Evolutionary conservation across 371 early-diverging fungal species (phyloP).

Genomic region (Syncephalastrum monosporum): DNA sequence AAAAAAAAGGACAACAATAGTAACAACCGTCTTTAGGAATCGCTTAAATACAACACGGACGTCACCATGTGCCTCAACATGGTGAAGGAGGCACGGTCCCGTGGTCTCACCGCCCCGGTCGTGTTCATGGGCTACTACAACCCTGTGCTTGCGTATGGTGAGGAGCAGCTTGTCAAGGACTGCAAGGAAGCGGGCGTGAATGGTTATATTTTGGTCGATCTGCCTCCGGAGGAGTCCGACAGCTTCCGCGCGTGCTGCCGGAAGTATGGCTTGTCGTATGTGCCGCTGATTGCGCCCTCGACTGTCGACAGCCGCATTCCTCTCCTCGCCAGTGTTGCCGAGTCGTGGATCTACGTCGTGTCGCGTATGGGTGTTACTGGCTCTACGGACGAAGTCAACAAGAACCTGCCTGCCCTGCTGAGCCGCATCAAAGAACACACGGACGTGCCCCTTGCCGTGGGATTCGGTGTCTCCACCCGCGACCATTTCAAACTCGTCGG

Average conservation of each 20-base stretch:
- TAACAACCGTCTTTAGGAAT: constrained; percentile 44
- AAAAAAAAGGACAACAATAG: background rate
- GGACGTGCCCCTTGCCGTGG: constrained; percentile 87
- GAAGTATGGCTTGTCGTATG: constrained; percentile 80
- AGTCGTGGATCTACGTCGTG: constrained; percentile 94
- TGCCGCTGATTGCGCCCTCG: constrained; percentile 94
- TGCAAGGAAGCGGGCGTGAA: constrained; percentile 84
- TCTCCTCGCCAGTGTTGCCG: constrained; percentile 76
- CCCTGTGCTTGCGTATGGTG: constrained; percentile 92
- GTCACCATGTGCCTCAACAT: constrained; percentile 77
- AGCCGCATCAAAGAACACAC: constrained; percentile 77
- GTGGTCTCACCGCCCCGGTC: constrained; percentile 88
- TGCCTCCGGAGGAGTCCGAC: constrained; percentile 95
- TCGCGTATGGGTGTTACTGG: constrained; percentile 95
- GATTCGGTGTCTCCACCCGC: constrained; percentile 92
- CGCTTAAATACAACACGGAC: constrained; percentile 78
- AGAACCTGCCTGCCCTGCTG: constrained; percentile 73
- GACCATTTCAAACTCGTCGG: constrained; percentile 88
- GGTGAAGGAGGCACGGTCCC: constrained; percentile 77
- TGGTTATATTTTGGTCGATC: constrained; percentile 96
- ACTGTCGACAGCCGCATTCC: constrained; percentile 85
- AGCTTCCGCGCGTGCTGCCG: constrained; percentile 76
- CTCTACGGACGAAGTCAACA: constrained; percentile 58
- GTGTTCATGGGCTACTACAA: constrained; percentile 99
- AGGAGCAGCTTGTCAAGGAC: constrained; percentile 77